phyloP scores from a whole-genome alignment of 257 asterid genomes.

The Ocimum tenuiflorum region DNA sequence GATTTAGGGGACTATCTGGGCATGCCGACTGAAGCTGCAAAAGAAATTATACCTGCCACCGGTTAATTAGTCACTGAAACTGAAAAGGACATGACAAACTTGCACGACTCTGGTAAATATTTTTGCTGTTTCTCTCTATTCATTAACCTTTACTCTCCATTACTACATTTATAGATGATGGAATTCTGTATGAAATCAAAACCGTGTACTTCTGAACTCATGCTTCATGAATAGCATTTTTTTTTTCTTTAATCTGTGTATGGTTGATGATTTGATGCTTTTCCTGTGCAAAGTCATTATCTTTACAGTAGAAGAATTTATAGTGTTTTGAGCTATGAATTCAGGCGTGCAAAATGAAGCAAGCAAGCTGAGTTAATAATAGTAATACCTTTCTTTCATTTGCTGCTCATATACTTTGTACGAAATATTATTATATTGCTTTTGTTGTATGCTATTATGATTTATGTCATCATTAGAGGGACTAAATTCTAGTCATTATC shows the following conservation, averaged over 20 bases:
- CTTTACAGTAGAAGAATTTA: not conserved
- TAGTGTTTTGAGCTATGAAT: not conserved
- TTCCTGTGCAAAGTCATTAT: not conserved
- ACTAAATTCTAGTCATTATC: not conserved
- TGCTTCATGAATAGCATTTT: not conserved
- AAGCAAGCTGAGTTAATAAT: not conserved
- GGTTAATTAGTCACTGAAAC: conserved; percentile 42
- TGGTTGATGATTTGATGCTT: not conserved
- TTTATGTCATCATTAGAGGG: not conserved
- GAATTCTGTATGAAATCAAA: not conserved
- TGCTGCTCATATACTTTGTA: too few relatives aligned
- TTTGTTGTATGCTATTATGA: not conserved
- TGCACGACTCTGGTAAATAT: conserved; percentile 49
- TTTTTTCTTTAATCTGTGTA: not conserved
- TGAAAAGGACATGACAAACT: conserved; percentile 33
- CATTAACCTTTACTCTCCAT: not conserved
- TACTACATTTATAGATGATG: not conserved
- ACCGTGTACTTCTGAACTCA: not conserved
- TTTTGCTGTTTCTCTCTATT: conserved; percentile 13
- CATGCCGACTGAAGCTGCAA: conserved; percentile 54
- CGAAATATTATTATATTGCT: not conserved
- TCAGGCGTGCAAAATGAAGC: not conserved
- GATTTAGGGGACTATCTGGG: conserved; percentile 23
- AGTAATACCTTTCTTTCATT: not conserved
- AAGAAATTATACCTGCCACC: conserved; percentile 38